Percentiles rank a stretch among this genome's conserved stretches.
Evolutionary conservation across 768 basidiomycete species (phyloP).

Genomic region (Tulasnella sp.): DNA sequence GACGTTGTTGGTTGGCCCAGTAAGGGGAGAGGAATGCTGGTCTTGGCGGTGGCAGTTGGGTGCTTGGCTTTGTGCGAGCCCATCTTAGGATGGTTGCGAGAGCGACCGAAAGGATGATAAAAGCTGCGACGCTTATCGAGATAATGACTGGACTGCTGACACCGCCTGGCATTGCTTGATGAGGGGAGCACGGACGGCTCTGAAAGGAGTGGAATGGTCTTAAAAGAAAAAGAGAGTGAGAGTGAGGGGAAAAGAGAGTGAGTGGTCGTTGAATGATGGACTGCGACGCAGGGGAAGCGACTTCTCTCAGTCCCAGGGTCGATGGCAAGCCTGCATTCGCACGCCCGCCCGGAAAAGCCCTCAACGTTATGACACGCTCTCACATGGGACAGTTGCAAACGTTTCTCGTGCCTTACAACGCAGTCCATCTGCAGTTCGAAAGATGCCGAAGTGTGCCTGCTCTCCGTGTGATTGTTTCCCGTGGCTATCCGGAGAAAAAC

Average conservation of each 20-base stretch:
- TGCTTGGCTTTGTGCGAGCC: not conserved
- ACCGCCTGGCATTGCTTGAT: not conserved
- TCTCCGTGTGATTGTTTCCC: not conserved
- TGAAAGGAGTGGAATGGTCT: not conserved
- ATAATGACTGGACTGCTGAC: not conserved
- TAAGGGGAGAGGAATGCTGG: not conserved
- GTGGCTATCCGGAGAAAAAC: too few relatives aligned
- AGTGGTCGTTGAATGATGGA: not conserved
- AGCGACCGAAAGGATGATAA: not conserved
- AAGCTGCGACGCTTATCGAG: not conserved
- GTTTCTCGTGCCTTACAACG: not conserved
- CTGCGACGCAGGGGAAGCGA: not conserved
- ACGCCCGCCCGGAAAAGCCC: not conserved
- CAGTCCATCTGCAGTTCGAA: not conserved
- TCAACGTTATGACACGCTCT: not conserved
- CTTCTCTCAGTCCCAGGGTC: not conserved
- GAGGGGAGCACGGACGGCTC: not conserved
- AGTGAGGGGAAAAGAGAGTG: not conserved
- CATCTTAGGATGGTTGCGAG: not conserved
- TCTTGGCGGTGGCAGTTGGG: not conserved
- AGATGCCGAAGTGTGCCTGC: not conserved
- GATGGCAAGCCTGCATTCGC: not conserved
- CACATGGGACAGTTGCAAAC: not conserved
- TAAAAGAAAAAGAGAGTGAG: not conserved
- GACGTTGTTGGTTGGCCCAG: not conserved